phyloP scores from a whole-genome alignment of 2,329 filamentous ascomycete species.

The Truncatella angustata region DNA sequence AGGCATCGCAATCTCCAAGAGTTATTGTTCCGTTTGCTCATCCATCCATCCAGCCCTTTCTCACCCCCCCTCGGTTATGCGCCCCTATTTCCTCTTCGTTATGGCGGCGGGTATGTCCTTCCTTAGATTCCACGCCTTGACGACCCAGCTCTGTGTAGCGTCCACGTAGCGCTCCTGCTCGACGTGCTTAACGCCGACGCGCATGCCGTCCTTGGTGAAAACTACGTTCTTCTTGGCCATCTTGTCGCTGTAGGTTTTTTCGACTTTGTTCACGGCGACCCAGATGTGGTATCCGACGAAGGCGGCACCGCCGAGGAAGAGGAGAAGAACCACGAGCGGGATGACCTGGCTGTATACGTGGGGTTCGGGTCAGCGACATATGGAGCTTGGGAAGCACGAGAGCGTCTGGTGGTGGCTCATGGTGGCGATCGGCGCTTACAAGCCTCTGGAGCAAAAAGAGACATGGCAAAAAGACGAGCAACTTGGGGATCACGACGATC shows the following conservation, averaged over 20 bases:
- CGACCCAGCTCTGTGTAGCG: conserved; percentile 66
- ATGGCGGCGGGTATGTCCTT: conserved; percentile 2
- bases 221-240: conserved; percentile 75
- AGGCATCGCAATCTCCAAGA: no score
- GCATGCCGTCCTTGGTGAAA: conserved; percentile 72
- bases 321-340: conserved; percentile 64
- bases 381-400: no score
- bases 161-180: conserved; percentile 71
- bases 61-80: neutral
- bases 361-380: neutral
- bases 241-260: conserved; percentile 61
- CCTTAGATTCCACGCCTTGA: conserved; percentile 63
- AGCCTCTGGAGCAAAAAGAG: neutral
- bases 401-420: neutral
- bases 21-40: neutral
- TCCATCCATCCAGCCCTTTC: no score
- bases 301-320: conserved; percentile 53
- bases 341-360: conserved; percentile 55
- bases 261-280: conserved; percentile 64
- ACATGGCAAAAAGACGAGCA: no score
- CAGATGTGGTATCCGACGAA: conserved; percentile 75
- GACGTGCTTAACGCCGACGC: conserved; percentile 67
- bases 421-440: neutral
- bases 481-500: no score
- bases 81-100: conserved; percentile 6